phyloP scores from a whole-genome alignment of 257 asterid species.

The Solanum etuberosum region DNA sequence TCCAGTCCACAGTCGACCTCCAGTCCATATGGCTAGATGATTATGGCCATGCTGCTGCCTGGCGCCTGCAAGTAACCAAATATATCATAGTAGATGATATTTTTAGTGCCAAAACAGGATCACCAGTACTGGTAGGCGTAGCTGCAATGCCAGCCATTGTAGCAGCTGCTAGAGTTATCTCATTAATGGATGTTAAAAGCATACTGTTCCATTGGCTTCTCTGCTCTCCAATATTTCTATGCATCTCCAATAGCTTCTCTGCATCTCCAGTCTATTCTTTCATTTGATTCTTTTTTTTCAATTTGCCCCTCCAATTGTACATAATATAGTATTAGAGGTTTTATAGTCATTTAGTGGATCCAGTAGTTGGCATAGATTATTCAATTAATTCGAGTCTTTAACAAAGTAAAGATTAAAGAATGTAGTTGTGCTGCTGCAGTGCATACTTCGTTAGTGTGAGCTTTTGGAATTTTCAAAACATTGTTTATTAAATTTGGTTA shows the following conservation, averaged over 20 bases:
- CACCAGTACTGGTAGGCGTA: conserved; percentile 8
- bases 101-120: conserved; percentile 2
- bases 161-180: conserved; percentile 36
- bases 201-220: conserved; percentile 42
- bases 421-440: neutral
- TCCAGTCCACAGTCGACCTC: too few species aligned
- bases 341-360: neutral
- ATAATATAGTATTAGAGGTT: conserved; percentile 10
- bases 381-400: neutral
- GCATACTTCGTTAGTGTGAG: neutral
- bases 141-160: conserved; percentile 12
- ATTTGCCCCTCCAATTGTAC: conserved; percentile 18
- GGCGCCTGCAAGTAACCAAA: too few species aligned
- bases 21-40: too few species aligned
- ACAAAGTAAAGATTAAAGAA: neutral
- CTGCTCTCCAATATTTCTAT: conserved; percentile 41
- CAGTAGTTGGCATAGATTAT: neutral
- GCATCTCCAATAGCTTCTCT: too few species aligned
- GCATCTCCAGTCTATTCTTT: conserved; percentile 4
- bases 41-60: too few species aligned
- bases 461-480: too few species aligned
- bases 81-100: conserved; percentile 17
- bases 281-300: neutral
- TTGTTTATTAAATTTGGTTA: too few species aligned
- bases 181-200: conserved; percentile 32